Evolutionary conservation across 176 grass and related monocot genomes (phyloP).

Genomic region (Oryza officinalis): DNA sequence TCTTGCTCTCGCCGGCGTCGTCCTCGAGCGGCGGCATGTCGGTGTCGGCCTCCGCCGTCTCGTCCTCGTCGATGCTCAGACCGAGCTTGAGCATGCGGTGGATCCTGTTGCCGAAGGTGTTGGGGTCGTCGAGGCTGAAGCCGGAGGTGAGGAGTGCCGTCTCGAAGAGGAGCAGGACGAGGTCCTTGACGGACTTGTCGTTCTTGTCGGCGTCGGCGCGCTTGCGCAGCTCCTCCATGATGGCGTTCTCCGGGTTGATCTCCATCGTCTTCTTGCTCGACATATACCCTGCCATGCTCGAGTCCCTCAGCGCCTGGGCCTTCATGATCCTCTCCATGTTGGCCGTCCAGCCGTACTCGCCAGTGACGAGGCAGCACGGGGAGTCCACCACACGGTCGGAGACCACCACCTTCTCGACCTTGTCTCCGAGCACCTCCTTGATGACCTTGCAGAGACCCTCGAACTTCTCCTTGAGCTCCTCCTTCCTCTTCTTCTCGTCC

Average conservation of each 20-base stretch:
- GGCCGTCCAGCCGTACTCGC: slow-evolving; percentile 92
- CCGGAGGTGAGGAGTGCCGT: slow-evolving; percentile 89
- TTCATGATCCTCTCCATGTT: slow-evolving; percentile 99
- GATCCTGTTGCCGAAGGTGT: slow-evolving; percentile 96
- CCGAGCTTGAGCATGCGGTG: slow-evolving; percentile 97
- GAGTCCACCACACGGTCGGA: slow-evolving; percentile 94
- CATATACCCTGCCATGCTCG: slow-evolving; percentile 94
- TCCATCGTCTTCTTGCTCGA: slow-evolving; percentile 97
- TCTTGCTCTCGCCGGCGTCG: slow-evolving; percentile 95
- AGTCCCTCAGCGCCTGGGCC: slow-evolving; percentile 88
- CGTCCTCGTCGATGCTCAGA: slow-evolving; percentile 88
- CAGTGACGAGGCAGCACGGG: slow-evolving; percentile 87
- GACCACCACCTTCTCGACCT: slow-evolving; percentile 87
- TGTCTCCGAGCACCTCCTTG: slow-evolving; percentile 94
- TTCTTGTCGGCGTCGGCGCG: slow-evolving; percentile 86
- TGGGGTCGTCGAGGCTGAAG: slow-evolving; percentile 95
- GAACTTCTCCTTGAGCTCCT: slow-evolving; percentile 84
- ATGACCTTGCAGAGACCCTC: slow-evolving; percentile 95
- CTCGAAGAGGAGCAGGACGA: slow-evolving; percentile 85
- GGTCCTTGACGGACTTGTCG: slow-evolving; percentile 96
- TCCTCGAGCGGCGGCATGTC: slow-evolving; percentile 94
- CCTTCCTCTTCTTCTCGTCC: slow-evolving; percentile 84
- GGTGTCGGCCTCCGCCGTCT: slow-evolving; percentile 57
- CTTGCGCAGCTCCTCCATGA: slow-evolving; percentile 96
- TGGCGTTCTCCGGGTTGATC: slow-evolving; percentile 92